These are phyloP conservation scores for Lyophyllum atratum DNA, from an alignment of 768 basidiomycete species.

Conservation along the genomic window DNA sequence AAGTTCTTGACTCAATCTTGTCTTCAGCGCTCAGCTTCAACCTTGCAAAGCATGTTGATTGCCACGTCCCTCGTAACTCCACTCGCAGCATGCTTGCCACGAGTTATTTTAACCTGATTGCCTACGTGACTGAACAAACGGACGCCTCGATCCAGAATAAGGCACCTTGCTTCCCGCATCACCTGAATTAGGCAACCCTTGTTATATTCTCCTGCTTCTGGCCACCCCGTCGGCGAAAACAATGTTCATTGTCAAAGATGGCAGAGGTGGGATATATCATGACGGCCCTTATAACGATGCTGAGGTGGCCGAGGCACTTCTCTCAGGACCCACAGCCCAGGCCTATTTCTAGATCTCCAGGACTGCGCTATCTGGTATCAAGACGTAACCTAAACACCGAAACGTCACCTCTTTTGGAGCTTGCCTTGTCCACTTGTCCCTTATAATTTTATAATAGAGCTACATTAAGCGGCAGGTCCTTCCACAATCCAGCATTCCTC, in stretches of 20 bases:
- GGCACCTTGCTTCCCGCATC: neutral
- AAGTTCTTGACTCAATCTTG: too few relatives aligned
- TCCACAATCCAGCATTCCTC: neutral
- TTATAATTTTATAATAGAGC: neutral
- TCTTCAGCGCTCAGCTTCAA: too few relatives aligned
- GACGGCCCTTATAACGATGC: neutral
- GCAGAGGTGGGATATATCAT: neutral
- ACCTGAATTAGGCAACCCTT: slow-evolving; percentile 4
- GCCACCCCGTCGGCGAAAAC: slow-evolving; percentile 1
- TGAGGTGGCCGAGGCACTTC: neutral
- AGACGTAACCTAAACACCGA: slow-evolving; percentile 5
- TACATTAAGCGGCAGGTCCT: slow-evolving; percentile 2
- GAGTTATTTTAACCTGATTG: neutral
- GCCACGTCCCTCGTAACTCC: neutral
- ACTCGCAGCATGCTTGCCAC: neutral
- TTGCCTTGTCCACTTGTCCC: slow-evolving; percentile 14
- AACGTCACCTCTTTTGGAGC: slow-evolving; percentile 13
- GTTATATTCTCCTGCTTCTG: neutral
- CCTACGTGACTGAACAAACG: slow-evolving; percentile 8
- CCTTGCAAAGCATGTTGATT: too few relatives aligned
- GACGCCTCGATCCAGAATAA: slow-evolving; percentile 14
- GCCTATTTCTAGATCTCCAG: neutral
- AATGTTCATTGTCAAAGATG: slow-evolving; percentile 5
- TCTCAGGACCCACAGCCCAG: neutral
- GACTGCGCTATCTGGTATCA: neutral